Base-by-base conservation (phyloP, 345 rosid genomes). In the Euphorbia peplus region DNA sequence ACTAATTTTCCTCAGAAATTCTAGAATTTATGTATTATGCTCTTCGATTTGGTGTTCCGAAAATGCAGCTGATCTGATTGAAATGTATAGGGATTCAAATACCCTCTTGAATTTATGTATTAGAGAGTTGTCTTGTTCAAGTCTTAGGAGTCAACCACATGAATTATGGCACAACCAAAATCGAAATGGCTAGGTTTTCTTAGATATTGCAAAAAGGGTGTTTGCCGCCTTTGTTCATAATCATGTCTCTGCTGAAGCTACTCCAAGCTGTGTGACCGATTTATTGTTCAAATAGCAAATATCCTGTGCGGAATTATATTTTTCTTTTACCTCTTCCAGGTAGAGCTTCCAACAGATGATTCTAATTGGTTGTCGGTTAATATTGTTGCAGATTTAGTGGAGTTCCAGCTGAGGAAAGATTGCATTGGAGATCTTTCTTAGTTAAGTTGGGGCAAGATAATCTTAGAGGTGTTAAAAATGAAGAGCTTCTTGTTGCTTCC, bases 401-500 rank as follows among this genome's bases (percentile, higher is more conserved):
- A 77, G 96, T 95, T 71, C 92, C 95, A 6, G 88, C 97, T n/a
- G 97, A 95, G 82, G 98, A 95, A 72, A 85, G 92, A 42, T 79
- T 91, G 13, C 95, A 90, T 66, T 91, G 99, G 97, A 75, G 98
- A 73, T 80, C 98, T 41, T 95, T 91, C 88, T 78, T 95, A 75
- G 95, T 95, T 8, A 95, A 91, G 81, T 77, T 91, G 57, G 98
- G 99, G 71, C 91, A 89, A 0, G 96, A 91, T 71, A 95, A 95
- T 79, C 98, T 95, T 56, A 87, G 82, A 74, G 96, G 96, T 60
- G 87, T 84, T 13, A 95, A 88, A 61, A 91, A 91, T 75, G 99
- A 91, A 79, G 99, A 91, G 78, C 98, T 91, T 12, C 92, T 95
- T 42, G 93, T 91, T 70, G 96, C 99, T 66, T 91, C 90, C 79